Conservation (phyloP, 371 early-diverging fungal species). For the Globomyces sp. region DNA sequence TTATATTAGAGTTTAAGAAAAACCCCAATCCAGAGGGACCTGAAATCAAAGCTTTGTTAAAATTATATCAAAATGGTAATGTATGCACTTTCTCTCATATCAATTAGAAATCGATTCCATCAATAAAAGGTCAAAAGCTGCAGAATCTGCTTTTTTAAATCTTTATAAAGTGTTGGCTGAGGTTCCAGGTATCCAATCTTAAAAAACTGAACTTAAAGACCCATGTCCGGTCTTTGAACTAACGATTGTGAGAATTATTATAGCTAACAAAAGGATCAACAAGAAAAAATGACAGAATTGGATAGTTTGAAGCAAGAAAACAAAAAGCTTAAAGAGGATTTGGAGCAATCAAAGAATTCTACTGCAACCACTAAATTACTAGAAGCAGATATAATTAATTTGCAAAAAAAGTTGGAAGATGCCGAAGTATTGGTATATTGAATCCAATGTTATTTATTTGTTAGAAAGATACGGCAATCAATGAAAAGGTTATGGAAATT, state of each 20-base stretch:
- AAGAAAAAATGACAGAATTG: constrained; percentile 51
- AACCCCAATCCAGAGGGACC: constrained; percentile 62
- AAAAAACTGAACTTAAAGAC: background rate
- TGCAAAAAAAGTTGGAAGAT: constrained; percentile 57
- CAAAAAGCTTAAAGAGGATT: constrained; percentile 53
- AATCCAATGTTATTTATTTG: no score
- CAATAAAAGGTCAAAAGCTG: constrained; percentile 77
- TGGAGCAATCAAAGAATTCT: constrained; percentile 46
- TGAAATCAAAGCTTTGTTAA: constrained; percentile 70
- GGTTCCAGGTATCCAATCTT: constrained; percentile 46
- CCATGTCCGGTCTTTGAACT: constrained; percentile 3
- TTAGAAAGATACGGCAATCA: constrained; percentile 60
- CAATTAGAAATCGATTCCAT: constrained; percentile 88
- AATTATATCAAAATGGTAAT: constrained; percentile 63
- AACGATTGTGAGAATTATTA: constrained; percentile 1
- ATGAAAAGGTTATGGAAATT: constrained; percentile 51
- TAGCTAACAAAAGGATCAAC: constrained; percentile 58
- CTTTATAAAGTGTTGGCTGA: constrained; percentile 78
- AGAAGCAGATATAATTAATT: constrained; percentile 51
- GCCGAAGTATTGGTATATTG: constrained; percentile 38
- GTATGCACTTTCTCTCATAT: constrained; percentile 43
- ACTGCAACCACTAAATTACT: constrained; percentile 38
- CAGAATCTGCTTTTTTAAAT: constrained; percentile 79
- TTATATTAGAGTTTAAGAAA: constrained; percentile 65
- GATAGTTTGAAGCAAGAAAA: constrained; percentile 55